Evolutionary conservation across 345 rosid genomes (phyloP).

Genomic region (Conringia planisiliqua): DNA sequence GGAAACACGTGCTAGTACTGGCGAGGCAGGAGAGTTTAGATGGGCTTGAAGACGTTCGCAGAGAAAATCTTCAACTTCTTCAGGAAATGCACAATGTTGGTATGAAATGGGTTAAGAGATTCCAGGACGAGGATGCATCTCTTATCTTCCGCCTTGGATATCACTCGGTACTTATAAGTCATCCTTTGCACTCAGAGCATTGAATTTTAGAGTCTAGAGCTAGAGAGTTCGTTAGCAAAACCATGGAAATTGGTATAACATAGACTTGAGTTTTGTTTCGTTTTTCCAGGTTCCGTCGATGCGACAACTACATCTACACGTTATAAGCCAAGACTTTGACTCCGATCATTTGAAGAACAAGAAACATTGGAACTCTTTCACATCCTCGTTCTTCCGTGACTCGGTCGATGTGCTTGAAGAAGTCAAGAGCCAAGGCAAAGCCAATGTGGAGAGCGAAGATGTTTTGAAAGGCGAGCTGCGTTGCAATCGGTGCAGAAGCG

Average conservation of each 20-base stretch:
- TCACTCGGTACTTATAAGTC: slow-evolving; percentile 64
- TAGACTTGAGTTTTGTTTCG: not conserved
- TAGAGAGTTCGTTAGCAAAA: not conserved
- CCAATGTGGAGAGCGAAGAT: slow-evolving; percentile 43
- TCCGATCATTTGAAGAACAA: slow-evolving; percentile 77
- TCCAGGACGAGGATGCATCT: slow-evolving; percentile 65
- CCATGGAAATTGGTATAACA: not conserved
- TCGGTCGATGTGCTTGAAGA: slow-evolving; percentile 82
- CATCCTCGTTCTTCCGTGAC: slow-evolving; percentile 67
- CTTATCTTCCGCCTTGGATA: slow-evolving; percentile 87
- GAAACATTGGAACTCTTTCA: slow-evolving; percentile 96
- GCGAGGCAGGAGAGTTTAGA: slow-evolving; percentile 61
- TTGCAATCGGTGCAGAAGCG: slow-evolving; percentile 81
- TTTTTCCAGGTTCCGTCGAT: slow-evolving; percentile 27
- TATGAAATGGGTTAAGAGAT: slow-evolving; percentile 66
- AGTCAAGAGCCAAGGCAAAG: slow-evolving; percentile 52
- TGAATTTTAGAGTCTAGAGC: not conserved
- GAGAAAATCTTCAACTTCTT: slow-evolving; percentile 60
- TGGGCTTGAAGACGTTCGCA: slow-evolving; percentile 55
- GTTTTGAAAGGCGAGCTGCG: slow-evolving; percentile 65
- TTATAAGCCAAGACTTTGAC: slow-evolving; percentile 89
- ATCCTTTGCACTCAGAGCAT: not conserved
- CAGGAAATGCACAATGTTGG: slow-evolving; percentile 67
- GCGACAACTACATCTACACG: slow-evolving; percentile 87
- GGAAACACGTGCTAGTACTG: slow-evolving; percentile 69